Evolutionary conservation across 352 stramenopile genomes (phyloP), one percentile per base, ranked within the genome.

Genomic region (Globisporangium paroecandrum): DNA sequence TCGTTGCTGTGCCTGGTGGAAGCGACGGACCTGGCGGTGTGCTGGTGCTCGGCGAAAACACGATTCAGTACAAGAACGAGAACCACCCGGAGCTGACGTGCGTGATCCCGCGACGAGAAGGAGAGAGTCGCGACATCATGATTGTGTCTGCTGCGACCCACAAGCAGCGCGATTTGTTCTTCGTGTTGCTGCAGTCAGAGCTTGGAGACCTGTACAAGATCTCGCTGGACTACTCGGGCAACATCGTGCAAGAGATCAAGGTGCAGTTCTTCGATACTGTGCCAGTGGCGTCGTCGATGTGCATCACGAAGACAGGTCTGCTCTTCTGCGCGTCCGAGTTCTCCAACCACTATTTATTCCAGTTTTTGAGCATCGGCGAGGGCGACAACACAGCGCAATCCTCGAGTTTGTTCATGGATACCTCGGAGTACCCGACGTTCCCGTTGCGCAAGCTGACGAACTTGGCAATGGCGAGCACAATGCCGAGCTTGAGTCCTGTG

Each of bases 161-260:
- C 77, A 95, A 98, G 71, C 94, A 99, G 64, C 81, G 88, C 56
- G 88, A 95, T 68, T 86, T 99, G 58, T 99, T 99, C 69, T 99
- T 99, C 81, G 97, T 98, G 53, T 69, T 99, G 29, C 74, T 98
- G 25, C 98, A 99, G 82, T 98, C 91, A 1, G 98, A 99, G 75
- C 78, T 99, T 29, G 98, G 98, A 36, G 98, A 99, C 82, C 75
- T 99, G 34, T 99, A 98, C 89, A 99, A 99, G 77, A 92, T 99
- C 32, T 98, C 93, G 38, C 79, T 99, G 15, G 83, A 93, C 27
- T 89, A 98, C 73, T 81, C 91, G 29, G 80, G 85, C 10, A 89
- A 83, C 27, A 81, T 83, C 9, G 89, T 95, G 41, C 87, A 91
- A 36, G 85, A 95, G 60, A 81, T 97, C 58, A 97, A 93, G 66